phyloP scores from a whole-genome alignment of 495 filamentous ascomycete genomes.

The Cercophora newfieldiana region DNA sequence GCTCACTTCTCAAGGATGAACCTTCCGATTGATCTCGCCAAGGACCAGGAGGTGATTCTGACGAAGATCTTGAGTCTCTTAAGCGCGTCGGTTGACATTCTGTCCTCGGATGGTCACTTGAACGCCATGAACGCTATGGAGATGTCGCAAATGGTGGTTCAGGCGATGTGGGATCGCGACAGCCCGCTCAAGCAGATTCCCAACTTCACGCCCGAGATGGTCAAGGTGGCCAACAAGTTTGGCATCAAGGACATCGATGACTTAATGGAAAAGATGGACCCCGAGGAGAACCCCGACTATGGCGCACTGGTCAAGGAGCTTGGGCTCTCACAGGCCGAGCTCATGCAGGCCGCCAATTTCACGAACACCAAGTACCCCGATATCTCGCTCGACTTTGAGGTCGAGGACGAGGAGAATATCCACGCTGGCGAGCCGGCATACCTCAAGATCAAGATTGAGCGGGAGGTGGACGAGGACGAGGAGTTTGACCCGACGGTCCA shows the following conservation, averaged over 20 bases:
- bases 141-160: conserved; percentile 98
- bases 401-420: conserved; percentile 77
- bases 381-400: conserved; percentile 83
- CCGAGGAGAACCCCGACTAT: conserved; percentile 82
- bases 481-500: conserved; percentile 85
- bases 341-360: conserved; percentile 87
- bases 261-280: conserved; percentile 99
- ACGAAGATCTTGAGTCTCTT: conserved; percentile 84
- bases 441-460: conserved; percentile 82
- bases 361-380: conserved; percentile 97
- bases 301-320: conserved; percentile 70
- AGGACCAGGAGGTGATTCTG: conserved; percentile 89
- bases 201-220: conserved; percentile 80
- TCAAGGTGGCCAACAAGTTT: conserved; percentile 77
- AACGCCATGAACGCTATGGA: conserved; percentile 99
- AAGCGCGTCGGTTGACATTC: conserved; percentile 89
- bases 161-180: conserved; percentile 98
- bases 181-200: conserved; percentile 97
- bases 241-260: conserved; percentile 91
- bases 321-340: conserved; percentile 75
- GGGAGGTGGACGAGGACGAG: conserved; percentile 71
- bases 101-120: conserved; percentile 92
- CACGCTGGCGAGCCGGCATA: conserved; percentile 78
- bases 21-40: conserved; percentile 92
- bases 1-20: conserved; percentile 98